Conservation (phyloP, 495 filamentous ascomycete species). For the Aspergillus kassunensis region DNA sequence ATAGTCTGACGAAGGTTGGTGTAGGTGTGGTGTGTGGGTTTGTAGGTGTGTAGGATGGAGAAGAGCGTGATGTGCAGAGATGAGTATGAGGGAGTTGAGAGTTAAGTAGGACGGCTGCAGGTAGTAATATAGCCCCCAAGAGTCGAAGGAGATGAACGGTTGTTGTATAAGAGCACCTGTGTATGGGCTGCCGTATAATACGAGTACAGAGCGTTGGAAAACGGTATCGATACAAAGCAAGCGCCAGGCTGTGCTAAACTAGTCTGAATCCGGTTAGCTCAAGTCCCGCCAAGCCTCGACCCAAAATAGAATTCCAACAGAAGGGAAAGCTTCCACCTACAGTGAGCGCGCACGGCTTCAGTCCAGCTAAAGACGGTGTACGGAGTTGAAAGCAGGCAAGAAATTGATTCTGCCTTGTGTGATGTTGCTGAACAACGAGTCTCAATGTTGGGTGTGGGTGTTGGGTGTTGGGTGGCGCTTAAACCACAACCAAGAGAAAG, state of each 20-base stretch:
- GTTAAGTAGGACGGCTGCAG: not conserved
- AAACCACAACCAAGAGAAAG: not conserved
- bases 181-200: not conserved
- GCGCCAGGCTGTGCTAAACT: not conserved
- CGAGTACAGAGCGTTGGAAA: not conserved
- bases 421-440: not conserved
- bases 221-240: constrained; percentile 1
- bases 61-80: not conserved
- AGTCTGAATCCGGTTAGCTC: not conserved
- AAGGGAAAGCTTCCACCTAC: not conserved
- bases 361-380: constrained; percentile 1
- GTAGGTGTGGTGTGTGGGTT: too few relatives aligned
- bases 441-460: not conserved
- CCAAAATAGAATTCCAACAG: constrained; percentile 3
- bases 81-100: not conserved
- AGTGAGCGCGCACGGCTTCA: not conserved
- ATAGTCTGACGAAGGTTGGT: constrained; percentile 1
- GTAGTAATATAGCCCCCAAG: not conserved
- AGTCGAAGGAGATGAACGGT: not conserved
- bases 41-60: not conserved
- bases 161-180: constrained; percentile 1
- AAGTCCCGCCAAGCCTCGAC: not conserved
- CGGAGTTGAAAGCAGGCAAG: not conserved
- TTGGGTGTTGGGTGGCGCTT: constrained; percentile 1
- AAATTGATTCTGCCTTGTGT: not conserved